Conservation (phyloP, 164 flowering plant genomes). For the Aristolochia contorta region DNA sequence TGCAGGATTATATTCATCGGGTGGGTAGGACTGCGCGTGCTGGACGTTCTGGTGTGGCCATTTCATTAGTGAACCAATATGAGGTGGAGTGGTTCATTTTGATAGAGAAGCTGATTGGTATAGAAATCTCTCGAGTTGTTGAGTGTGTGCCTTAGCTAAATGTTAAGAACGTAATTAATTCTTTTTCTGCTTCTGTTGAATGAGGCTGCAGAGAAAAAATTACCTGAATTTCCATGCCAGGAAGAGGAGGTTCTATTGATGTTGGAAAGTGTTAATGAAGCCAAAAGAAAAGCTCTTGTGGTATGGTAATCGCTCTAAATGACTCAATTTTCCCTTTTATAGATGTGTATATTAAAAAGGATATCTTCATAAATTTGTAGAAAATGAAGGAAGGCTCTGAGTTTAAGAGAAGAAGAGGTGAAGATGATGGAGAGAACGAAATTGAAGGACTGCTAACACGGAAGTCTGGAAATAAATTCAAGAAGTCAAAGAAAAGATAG, state of each 20-base stretch:
- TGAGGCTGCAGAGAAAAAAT: constrained; percentile 52
- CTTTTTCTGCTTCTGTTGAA: neutral
- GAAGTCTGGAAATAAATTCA: constrained; percentile 20
- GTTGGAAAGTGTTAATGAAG: constrained; percentile 62
- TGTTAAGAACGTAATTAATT: neutral
- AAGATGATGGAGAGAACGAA: constrained; percentile 23
- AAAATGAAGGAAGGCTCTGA: constrained; percentile 39
- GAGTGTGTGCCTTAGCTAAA: neutral
- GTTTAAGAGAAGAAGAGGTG: constrained; percentile 28
- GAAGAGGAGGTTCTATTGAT: constrained; percentile 66
- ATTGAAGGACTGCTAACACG: constrained; percentile 25
- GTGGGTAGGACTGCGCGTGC: constrained; percentile 99
- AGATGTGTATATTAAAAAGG: neutral
- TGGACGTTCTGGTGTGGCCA: constrained; percentile 84
- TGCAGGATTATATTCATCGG: constrained; percentile 88
- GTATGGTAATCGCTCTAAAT: constrained; percentile 18
- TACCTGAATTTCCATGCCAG: constrained; percentile 50
- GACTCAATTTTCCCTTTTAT: neutral
- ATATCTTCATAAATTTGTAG: constrained; percentile 14
- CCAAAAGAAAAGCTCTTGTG: constrained; percentile 60
- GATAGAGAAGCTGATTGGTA: constrained; percentile 76
- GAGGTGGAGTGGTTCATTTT: constrained; percentile 79
- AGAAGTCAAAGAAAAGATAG: constrained; percentile 5
- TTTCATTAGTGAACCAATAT: constrained; percentile 82
- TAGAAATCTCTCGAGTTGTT: constrained; percentile 1